Base-by-base conservation (phyloP, 495 filamentous ascomycete genomes). In the Elaphomyces granulatus region DNA sequence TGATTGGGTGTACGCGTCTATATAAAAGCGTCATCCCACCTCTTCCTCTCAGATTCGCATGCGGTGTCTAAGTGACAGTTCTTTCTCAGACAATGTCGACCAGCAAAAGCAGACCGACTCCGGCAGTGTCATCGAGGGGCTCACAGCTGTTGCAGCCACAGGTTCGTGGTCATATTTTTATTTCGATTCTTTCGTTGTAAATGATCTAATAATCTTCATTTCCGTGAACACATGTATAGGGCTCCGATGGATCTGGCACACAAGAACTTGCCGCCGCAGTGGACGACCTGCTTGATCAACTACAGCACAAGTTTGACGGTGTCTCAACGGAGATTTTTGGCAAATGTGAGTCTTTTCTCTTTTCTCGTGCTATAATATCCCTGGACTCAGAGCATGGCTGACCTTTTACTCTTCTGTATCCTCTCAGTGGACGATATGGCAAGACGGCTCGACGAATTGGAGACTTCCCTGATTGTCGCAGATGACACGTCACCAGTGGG, bases 361-460 rank as follows among this genome's bases (percentile, higher is more conserved):
- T 23, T 26, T 26, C 10, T 23, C 12, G 21, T 8, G 23, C 23
- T 28, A 6, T n/a, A n/a, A n/a, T n/a, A n/a, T n/a, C n/a, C n/a
- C n/a, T n/a, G n/a, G n/a, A n/a, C n/a, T n/a, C n/a, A n/a, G n/a
- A n/a, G n/a, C n/a, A n/a, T n/a, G n/a, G n/a, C n/a, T n/a, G 45
- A 34, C 49, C 31, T 15, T 28, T 12, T 32, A n/a, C n/a, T n/a
- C n/a, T n/a, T n/a, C n/a, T n/a, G n/a, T n/a, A n/a, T n/a, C n/a
- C n/a, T n/a, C 28, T 20, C 45, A 94, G 87, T 96, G 78, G 88
- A 96, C 50, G 90, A 94, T 40, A 95, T 96, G 88, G 79, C 84
- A 9, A 70, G 79, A 43, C 80, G 88, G 14, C 61, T 96, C 3
- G 88, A 96, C 54, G 83, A 80, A 36, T 72, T 96, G 23, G 88